These are phyloP conservation scores for Populus hybrid DNA, from an alignment of 441 rosid species.

Conservation along the genomic window DNA sequence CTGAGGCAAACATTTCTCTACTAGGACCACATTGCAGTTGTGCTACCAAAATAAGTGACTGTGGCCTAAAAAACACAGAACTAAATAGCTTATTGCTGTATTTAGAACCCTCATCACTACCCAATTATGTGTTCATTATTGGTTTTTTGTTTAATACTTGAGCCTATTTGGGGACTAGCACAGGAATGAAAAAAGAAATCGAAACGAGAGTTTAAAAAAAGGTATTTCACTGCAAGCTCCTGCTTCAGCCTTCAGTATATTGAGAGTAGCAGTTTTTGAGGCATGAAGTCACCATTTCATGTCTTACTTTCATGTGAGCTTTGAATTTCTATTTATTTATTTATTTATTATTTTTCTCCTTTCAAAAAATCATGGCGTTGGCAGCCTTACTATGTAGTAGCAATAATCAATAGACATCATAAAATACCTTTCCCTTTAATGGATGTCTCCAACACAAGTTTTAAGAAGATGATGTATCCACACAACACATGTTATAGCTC, in stretches of 20 bases:
- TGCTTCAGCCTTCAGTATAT: neutral
- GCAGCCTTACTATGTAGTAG: slow-evolving; percentile 24
- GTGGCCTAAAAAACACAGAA: neutral
- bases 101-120: neutral
- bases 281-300: neutral
- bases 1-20: neutral
- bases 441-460: slow-evolving; percentile 8
- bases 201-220: neutral
- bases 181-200: neutral
- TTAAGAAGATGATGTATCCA: slow-evolving; percentile 13
- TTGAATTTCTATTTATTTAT: neutral
- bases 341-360: neutral
- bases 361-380: slow-evolving; percentile 26
- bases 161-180: neutral
- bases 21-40: slow-evolving; percentile 3
- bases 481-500: too few relatives aligned
- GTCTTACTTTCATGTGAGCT: neutral
- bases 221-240: neutral
- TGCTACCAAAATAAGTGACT: neutral
- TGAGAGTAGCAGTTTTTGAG: neutral
- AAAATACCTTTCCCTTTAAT: slow-evolving; percentile 6
- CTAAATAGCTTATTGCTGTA: neutral
- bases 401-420: neutral
- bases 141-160: neutral
- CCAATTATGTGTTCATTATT: slow-evolving; percentile 1